Base-by-base conservation (phyloP, 805 yeast genomes). In the Kazachstania kunashirensis region DNA sequence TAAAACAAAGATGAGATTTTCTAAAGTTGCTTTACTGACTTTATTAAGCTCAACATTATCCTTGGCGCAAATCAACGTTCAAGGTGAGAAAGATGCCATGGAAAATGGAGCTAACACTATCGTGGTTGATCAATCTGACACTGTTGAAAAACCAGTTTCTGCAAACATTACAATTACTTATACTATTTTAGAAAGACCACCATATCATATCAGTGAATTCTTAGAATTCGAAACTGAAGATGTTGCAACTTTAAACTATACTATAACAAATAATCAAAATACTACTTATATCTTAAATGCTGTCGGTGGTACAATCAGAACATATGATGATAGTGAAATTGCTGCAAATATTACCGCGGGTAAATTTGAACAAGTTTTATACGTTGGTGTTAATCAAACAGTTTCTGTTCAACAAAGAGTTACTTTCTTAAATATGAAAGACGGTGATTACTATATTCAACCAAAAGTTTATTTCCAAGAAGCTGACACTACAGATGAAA, bases 261-360 rank as follows among this genome's bases (percentile, higher is more conserved):
- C 66, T 6, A 67, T 79, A 41, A 48, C 55, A 34, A 79, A 79
- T 52, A 59, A 67, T 25, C 82, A 78, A 45, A 71, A 69, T 6
- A 58, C 52, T 12, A 67, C 66, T 5, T 64, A 72, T 29, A 62
- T 70, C 15, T 58, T 83, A 38, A 71, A 76, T 32, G 92, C 85
- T 40, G 73, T 79, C 38, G 80, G 84, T 37, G 92, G 92, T 38
- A 51, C 68, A 37, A 68, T 82, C 58, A 62, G 69, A 38, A 68
- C 75, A 41, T 75, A 82, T 18, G 62, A 61, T 41, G 67, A 70
- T 34, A 73, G 77, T 40, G 68, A 67, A 31, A 46, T 65, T 33
- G 52, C 61, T 20, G 75, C 78, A 46, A 82, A 83, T 55, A 65
- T 84, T 53, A 75, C 92, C 18, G 71, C 75, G 36, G 71, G 76